These are phyloP conservation scores for Pulveroboletus sp. DNA, from an alignment of 768 basidiomycete genomes.

Conservation along the genomic window DNA sequence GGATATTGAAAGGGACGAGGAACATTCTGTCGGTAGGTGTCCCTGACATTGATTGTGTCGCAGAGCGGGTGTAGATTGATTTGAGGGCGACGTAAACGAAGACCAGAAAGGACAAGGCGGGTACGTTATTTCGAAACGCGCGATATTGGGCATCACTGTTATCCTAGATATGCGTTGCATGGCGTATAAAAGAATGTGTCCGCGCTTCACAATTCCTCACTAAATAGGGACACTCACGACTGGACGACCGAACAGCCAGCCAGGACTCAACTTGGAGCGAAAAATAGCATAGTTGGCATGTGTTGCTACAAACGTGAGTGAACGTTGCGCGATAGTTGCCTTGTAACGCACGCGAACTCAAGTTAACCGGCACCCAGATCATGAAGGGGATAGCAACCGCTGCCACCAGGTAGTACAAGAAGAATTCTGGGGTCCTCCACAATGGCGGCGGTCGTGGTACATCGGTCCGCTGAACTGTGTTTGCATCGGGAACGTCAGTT, in stretches of 20 bases:
- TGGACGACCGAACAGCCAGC: slow-evolving; percentile 79
- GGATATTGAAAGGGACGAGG: slow-evolving; percentile 55
- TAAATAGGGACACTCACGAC: slow-evolving; percentile 51
- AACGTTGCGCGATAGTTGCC: not conserved
- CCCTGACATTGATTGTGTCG: slow-evolving; percentile 20
- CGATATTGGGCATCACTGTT: slow-evolving; percentile 91
- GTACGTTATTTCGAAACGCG: slow-evolving; percentile 77
- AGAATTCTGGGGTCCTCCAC: slow-evolving; percentile 83
- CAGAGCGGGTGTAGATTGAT: slow-evolving; percentile 40
- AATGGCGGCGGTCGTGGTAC: slow-evolving; percentile 40
- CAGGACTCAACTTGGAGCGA: slow-evolving; percentile 51
- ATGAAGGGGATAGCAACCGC: slow-evolving; percentile 64
- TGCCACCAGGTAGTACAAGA: slow-evolving; percentile 63
- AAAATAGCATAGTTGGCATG: slow-evolving; percentile 74
- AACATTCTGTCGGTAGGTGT: slow-evolving; percentile 28
- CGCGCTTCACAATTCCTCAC: not conserved
- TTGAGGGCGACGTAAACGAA: slow-evolving; percentile 56
- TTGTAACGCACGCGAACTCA: slow-evolving; percentile 66
- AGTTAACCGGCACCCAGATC: slow-evolving; percentile 65
- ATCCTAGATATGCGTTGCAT: slow-evolving; percentile 53
- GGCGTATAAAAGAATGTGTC: not conserved
- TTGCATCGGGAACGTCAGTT: slow-evolving; percentile 48
- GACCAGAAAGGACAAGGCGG: slow-evolving; percentile 49
- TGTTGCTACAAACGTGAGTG: slow-evolving; percentile 41
- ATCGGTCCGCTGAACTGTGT: slow-evolving; percentile 26